These are phyloP conservation scores for Pontederia crassipes DNA, from an alignment of 176 grass and related monocot genomes.

Conservation along the genomic window DNA sequence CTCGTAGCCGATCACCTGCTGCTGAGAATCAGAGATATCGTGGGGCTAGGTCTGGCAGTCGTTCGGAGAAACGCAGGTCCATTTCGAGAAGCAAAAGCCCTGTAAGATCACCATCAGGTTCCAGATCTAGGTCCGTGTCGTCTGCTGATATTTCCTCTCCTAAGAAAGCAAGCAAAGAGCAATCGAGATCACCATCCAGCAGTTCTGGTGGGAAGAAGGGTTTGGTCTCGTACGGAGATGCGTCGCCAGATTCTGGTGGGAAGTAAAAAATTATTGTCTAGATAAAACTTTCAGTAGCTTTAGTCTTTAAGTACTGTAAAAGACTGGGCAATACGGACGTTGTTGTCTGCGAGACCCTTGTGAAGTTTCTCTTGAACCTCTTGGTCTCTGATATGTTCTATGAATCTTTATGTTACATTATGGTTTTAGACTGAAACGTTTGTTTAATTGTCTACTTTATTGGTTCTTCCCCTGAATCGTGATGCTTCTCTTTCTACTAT, in stretches of 20 bases:
- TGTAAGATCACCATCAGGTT: conserved; percentile 59
- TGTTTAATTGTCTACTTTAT: too few species aligned
- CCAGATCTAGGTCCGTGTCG: conserved; percentile 24
- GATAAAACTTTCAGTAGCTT: too few species aligned
- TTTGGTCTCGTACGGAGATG: conserved; percentile 91
- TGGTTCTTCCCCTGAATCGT: too few species aligned
- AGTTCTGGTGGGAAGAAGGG: conserved; percentile 79
- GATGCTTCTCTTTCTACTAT: too few species aligned
- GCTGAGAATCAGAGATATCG: conserved; percentile 37
- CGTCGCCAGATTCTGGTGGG: conserved; percentile 39
- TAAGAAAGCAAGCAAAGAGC: conserved; percentile 35
- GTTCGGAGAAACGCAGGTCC: conserved; percentile 24
- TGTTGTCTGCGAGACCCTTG: too few species aligned
- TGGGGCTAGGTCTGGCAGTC: conserved; percentile 18
- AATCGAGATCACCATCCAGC: conserved; percentile 44
- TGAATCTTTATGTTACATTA: too few species aligned
- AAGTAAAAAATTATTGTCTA: neutral
- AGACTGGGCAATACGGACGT: too few species aligned
- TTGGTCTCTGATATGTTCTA: too few species aligned
- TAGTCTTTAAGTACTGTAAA: too few species aligned
- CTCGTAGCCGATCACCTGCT: conserved; percentile 44
- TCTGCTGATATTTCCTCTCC: conserved; percentile 52
- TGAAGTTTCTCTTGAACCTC: too few species aligned
- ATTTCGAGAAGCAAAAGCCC: conserved; percentile 59
- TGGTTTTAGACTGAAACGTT: too few species aligned